These are phyloP conservation scores for Tricholoma terreum DNA, from an alignment of 768 basidiomycete species.

Conservation along the genomic window DNA sequence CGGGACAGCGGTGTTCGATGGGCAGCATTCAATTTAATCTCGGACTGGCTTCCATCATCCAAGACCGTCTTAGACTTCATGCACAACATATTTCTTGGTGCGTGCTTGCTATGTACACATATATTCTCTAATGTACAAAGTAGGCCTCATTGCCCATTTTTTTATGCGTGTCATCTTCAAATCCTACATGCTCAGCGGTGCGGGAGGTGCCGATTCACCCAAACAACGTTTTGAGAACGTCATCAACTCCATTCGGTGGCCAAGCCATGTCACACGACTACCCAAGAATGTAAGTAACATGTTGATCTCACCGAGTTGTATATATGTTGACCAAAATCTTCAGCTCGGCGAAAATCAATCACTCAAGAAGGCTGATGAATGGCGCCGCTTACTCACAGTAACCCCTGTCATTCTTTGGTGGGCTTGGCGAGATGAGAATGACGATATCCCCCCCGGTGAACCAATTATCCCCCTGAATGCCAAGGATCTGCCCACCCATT, in stretches of 20 bases:
- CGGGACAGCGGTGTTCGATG: conserved; percentile 19
- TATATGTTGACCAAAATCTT: too few relatives aligned
- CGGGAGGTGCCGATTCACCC: conserved; percentile 17
- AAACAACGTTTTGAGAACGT: conserved; percentile 21
- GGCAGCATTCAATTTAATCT: conserved; percentile 21
- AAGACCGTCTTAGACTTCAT: conserved; percentile 28
- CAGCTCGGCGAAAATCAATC: conserved; percentile 30
- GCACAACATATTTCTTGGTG: conserved; percentile 28
- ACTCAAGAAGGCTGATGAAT: too few relatives aligned
- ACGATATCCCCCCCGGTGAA: conserved; percentile 15
- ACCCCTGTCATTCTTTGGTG: conserved; percentile 26
- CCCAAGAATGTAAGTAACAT: conserved; percentile 32
- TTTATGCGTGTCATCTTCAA: conserved; percentile 20
- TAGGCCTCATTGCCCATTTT: conserved; percentile 19
- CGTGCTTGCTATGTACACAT: too few relatives aligned
- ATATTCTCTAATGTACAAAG: too few relatives aligned
- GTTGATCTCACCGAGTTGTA: too few relatives aligned
- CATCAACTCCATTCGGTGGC: conserved; percentile 27
- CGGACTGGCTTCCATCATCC: conserved; percentile 24
- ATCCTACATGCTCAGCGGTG: conserved; percentile 23
- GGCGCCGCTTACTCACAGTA: conserved; percentile 23
- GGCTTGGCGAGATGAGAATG: conserved; percentile 19
- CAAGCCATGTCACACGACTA: conserved; percentile 25
- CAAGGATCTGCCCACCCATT: conserved; percentile 13
- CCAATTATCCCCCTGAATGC: conserved; percentile 17